A percentile compares a stretch with the other conserved stretches of the same genome.
Evolutionary conservation across 768 basidiomycete species (phyloP).

Genomic region (Tulasnella sp.): DNA sequence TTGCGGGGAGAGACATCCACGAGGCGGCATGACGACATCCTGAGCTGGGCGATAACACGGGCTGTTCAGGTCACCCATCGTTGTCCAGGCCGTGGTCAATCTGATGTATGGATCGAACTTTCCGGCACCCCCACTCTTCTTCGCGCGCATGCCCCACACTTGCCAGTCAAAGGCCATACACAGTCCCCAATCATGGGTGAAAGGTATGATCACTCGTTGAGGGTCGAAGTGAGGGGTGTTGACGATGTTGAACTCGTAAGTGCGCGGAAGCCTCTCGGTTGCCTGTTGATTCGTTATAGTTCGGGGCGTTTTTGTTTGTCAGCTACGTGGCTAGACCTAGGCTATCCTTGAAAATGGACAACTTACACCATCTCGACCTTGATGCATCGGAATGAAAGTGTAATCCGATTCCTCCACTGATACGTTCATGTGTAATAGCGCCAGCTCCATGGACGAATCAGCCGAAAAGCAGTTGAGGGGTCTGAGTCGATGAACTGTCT

Average conservation of each 20-base stretch:
- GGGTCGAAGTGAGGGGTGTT: constrained; percentile 18
- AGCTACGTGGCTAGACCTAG: neutral
- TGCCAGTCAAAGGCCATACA: constrained; percentile 26
- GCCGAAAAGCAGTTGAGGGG: constrained; percentile 27
- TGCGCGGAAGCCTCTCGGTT: constrained; percentile 22
- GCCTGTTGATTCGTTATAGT: constrained; percentile 17
- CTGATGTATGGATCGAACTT: neutral
- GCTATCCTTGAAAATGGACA: neutral
- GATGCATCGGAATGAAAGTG: constrained; percentile 26
- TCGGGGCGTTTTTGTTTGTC: neutral
- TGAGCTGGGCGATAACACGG: constrained; percentile 29
- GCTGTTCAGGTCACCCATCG: constrained; percentile 29
- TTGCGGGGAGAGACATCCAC: constrained; percentile 24
- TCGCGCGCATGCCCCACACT: constrained; percentile 18
- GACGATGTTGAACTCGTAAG: constrained; percentile 20
- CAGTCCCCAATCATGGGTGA: constrained; percentile 30
- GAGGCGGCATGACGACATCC: constrained; percentile 28
- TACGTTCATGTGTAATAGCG: constrained; percentile 24
- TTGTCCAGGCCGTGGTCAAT: constrained; percentile 23
- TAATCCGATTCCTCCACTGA: constrained; percentile 27
- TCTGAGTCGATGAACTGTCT: constrained; percentile 23
- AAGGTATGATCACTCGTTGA: constrained; percentile 21
- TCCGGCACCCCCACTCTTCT: neutral
- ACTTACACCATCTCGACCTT: constrained; percentile 19
- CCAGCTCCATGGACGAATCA: constrained; percentile 25